These are phyloP conservation scores for Sarocladium oryzae DNA, from an alignment of 2,329 filamentous ascomycete genomes.

Conservation along the genomic window DNA sequence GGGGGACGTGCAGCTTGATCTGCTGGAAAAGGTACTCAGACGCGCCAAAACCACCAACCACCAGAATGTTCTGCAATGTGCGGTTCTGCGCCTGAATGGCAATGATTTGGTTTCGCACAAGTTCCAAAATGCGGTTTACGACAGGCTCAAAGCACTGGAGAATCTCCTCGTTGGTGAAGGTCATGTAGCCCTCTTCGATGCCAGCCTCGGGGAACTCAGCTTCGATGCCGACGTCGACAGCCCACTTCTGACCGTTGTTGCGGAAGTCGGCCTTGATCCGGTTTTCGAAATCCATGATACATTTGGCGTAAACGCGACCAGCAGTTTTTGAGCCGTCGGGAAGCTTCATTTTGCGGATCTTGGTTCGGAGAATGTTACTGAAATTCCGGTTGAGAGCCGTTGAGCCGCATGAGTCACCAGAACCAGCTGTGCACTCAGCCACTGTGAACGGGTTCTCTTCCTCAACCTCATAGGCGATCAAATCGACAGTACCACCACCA, in stretches of 20 bases:
- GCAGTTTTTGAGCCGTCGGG: slow-evolving; percentile 95
- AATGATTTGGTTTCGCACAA: slow-evolving; percentile 97
- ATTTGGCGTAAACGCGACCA: slow-evolving; percentile 97
- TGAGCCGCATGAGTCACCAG: slow-evolving; percentile 96
- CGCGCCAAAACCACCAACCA: slow-evolving; percentile 96
- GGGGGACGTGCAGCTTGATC: slow-evolving; percentile 96
- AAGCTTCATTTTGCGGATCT: slow-evolving; percentile 98
- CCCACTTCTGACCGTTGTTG: slow-evolving; percentile 99
- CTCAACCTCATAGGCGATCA: slow-evolving; percentile 98
- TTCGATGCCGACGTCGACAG: slow-evolving; percentile 96
- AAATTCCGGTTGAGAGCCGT: slow-evolving; percentile 97
- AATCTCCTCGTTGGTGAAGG: slow-evolving; percentile 98
- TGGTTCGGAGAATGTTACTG: slow-evolving; percentile 93
- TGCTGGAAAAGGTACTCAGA: slow-evolving; percentile 99
- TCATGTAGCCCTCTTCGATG: slow-evolving; percentile 99
- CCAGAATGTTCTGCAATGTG: slow-evolving; percentile 87
- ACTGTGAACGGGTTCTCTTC: slow-evolving; percentile 97
- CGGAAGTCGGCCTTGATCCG: slow-evolving; percentile 99
- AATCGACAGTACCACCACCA: slow-evolving; percentile 94
- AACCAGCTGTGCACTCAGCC: slow-evolving; percentile 93
- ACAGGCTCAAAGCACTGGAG: slow-evolving; percentile 98
- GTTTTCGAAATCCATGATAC: slow-evolving; percentile 99
- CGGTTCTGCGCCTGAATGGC: slow-evolving; percentile 97
- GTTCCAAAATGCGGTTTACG: slow-evolving; percentile 90
- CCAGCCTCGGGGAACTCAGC: slow-evolving; percentile 95